Percentiles rank a stretch among this genome's conserved stretches.
These are phyloP conservation scores for Gentiana macrophylla DNA, from an alignment of 257 asterid genomes.

Conservation along the genomic window DNA sequence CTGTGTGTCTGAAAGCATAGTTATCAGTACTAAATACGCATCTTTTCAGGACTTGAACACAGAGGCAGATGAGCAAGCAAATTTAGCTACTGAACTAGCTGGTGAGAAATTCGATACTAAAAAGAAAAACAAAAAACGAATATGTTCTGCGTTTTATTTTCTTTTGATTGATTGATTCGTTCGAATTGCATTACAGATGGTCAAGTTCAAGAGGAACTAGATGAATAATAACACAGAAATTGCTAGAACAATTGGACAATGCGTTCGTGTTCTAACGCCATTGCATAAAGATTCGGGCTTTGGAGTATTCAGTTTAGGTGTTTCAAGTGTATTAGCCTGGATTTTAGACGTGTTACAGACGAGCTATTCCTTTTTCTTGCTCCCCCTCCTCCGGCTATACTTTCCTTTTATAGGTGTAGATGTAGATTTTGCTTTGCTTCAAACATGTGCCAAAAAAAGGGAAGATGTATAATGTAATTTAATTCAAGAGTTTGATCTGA, in stretches of 20 bases:
- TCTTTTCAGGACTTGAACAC: conserved; percentile 64
- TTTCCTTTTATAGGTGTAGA: conserved; percentile 1
- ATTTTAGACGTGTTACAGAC: not conserved
- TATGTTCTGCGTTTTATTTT: too few relatives aligned
- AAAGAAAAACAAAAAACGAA: too few relatives aligned
- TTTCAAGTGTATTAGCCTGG: not conserved
- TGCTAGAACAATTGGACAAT: not conserved
- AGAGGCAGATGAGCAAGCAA: conserved; percentile 92
- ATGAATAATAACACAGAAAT: conserved; percentile 24
- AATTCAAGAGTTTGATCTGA: not conserved
- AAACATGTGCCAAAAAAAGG: not conserved
- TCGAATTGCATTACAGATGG: conserved; percentile 39
- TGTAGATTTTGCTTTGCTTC: not conserved
- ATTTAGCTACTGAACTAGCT: conserved; percentile 76
- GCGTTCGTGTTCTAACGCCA: too few relatives aligned
- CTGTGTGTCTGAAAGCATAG: not conserved
- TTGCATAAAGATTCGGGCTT: not conserved
- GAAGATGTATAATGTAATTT: not conserved
- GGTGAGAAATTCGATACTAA: conserved; percentile 27
- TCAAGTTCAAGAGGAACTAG: conserved; percentile 57
- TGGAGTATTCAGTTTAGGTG: not conserved
- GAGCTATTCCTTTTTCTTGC: not conserved
- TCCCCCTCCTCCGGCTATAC: not conserved
- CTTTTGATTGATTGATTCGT: not conserved
- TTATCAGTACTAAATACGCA: not conserved